phyloP scores from a whole-genome alignment of 2,329 filamentous ascomycete species.

The Arthrocladium fulminans region DNA sequence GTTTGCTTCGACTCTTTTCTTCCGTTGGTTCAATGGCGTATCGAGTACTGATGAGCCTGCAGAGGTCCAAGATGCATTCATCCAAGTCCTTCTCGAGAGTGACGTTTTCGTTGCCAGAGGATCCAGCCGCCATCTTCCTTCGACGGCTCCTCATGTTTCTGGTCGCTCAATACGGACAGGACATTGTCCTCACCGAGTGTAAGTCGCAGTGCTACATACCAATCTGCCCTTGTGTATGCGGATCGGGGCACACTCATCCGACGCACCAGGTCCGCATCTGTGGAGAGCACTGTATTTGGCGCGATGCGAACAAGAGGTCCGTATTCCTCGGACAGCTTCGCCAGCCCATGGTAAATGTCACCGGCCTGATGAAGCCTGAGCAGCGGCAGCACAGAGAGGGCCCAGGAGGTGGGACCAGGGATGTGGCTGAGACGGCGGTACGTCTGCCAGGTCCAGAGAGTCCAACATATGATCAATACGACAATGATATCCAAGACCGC shows the following conservation, averaged over 20 bases:
- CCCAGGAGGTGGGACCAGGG: slow-evolving; percentile 10
- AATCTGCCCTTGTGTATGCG: slow-evolving; percentile 14
- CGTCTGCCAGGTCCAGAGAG: slow-evolving; percentile 4
- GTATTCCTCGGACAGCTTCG: slow-evolving; percentile 9
- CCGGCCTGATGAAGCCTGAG: slow-evolving; percentile 9
- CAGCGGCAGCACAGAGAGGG: slow-evolving; percentile 10
- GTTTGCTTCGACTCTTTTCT: background rate
- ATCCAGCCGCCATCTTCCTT: slow-evolving; percentile 12
- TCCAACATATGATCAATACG: background rate
- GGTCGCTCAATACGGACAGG: slow-evolving; percentile 12
- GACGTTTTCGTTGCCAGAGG: slow-evolving; percentile 8
- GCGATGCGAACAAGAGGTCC: slow-evolving; percentile 14
- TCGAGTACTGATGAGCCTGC: slow-evolving; percentile 3
- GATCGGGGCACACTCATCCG: slow-evolving; percentile 15
- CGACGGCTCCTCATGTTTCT: slow-evolving; percentile 14
- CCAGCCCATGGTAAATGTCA: slow-evolving; percentile 9
- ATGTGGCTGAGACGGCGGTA: slow-evolving; percentile 12
- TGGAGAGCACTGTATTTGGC: slow-evolving; percentile 10
- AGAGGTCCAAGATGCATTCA: slow-evolving; percentile 5
- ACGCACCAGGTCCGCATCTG: slow-evolving; percentile 13
- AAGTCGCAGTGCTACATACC: slow-evolving; percentile 15
- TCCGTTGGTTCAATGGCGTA: slow-evolving; percentile 1
- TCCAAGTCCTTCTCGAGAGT: slow-evolving; percentile 10
- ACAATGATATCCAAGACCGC: background rate
- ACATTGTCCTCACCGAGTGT: slow-evolving; percentile 15